phyloP scores from a whole-genome alignment of 306 rosid species.

The Mimosa pudica region DNA sequence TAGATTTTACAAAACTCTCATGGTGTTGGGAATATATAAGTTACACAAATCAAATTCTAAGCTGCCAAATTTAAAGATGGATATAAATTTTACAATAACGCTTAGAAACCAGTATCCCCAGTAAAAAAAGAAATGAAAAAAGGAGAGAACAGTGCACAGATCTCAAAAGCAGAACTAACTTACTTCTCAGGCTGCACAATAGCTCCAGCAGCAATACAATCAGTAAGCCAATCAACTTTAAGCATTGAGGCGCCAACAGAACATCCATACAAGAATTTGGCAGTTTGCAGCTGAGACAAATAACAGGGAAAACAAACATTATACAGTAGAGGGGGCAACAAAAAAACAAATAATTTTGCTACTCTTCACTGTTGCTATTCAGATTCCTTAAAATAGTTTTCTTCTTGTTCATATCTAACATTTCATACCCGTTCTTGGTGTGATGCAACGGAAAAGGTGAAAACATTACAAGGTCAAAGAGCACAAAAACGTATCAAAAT shows the following conservation, averaged over 20 bases:
- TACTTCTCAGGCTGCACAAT: conserved; percentile 73
- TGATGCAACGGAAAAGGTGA: not conserved
- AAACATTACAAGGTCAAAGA: not conserved
- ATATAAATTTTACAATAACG: conserved; percentile 15
- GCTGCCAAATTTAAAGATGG: conserved; percentile 6
- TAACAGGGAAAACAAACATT: conserved; percentile 30
- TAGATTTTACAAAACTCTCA: not conserved
- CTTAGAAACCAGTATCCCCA: not conserved
- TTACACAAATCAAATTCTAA: conserved; percentile 17
- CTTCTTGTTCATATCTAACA: not conserved
- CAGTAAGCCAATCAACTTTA: conserved; percentile 71
- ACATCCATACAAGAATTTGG: conserved; percentile 88
- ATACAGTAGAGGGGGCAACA: conserved; percentile 16
- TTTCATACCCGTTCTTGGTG: not conserved
- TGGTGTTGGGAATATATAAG: not conserved
- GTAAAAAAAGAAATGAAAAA: not conserved
- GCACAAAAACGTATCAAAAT: not conserved
- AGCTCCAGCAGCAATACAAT: conserved; percentile 67
- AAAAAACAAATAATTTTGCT: not conserved
- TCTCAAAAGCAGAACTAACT: conserved; percentile 41
- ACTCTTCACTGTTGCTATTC: not conserved
- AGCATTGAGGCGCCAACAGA: conserved; percentile 75
- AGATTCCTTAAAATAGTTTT: not conserved
- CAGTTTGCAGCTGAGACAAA: conserved; percentile 71
- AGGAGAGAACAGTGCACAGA: conserved; percentile 13